phyloP scores from a whole-genome alignment of 345 rosid genomes.

The Pugionium cornutum region DNA sequence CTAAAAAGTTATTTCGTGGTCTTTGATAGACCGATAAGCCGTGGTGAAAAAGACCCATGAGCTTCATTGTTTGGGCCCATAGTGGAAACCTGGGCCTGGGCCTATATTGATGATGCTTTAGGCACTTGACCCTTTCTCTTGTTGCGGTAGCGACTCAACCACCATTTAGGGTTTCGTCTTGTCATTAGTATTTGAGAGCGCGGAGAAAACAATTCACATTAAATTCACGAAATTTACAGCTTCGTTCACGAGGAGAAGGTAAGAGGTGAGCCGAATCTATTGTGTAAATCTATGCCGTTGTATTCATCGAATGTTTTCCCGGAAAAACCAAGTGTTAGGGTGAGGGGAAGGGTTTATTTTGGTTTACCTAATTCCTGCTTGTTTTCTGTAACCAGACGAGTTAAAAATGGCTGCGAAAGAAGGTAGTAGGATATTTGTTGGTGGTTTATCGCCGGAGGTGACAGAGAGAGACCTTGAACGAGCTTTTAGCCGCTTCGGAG shows the following conservation, averaged over 20 bases:
- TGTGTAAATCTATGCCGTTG: not conserved
- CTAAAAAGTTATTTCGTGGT: no score
- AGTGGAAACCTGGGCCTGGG: not conserved
- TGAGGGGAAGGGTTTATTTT: no score
- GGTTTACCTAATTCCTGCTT: conserved; percentile 3
- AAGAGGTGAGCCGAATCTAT: conserved; percentile 21
- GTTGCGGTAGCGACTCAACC: not conserved
- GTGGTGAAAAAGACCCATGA: no score
- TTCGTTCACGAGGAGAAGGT: conserved; percentile 3
- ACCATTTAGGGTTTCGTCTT: conserved; percentile 29
- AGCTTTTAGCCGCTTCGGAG: conserved; percentile 82
- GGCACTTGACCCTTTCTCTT: not conserved
- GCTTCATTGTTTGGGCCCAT: not conserved
- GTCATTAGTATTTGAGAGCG: conserved; percentile 19
- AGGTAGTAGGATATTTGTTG: conserved; percentile 81
- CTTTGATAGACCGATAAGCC: no score
- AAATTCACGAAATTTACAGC: conserved; percentile 7
- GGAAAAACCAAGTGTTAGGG: not conserved
- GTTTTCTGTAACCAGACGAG: not conserved
- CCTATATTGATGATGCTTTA: not conserved
- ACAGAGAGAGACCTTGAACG: conserved; percentile 83
- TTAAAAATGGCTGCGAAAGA: conserved; percentile 69
- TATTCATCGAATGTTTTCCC: not conserved
- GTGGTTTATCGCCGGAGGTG: conserved; percentile 86
- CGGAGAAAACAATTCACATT: conserved; percentile 26